Evolutionary conservation across 257 asterid species (phyloP).

Genomic region (Solanum virginianum): DNA sequence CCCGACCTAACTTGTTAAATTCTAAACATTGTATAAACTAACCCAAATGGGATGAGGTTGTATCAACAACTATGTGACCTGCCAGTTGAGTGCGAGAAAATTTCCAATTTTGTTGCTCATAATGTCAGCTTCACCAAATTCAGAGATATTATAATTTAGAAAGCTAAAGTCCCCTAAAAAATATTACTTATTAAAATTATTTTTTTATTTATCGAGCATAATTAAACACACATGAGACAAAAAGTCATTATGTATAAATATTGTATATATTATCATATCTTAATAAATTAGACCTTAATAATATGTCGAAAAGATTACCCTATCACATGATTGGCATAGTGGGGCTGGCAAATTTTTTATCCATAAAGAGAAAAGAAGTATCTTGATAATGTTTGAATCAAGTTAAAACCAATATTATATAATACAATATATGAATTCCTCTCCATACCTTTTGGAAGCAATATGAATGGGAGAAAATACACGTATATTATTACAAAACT

Average conservation of each 20-base stretch:
- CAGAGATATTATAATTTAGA: not conserved
- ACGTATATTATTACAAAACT: not conserved
- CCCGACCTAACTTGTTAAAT: too few species aligned
- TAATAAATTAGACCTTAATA: not conserved
- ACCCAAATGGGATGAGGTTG: too few species aligned
- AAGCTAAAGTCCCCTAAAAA: not conserved
- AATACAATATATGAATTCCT: not conserved
- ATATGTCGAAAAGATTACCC: not conserved
- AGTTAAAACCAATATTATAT: not conserved
- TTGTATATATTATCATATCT: not conserved
- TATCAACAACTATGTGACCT: too few species aligned
- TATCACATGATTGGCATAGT: not conserved
- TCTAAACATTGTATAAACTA: too few species aligned
- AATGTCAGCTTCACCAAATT: not conserved
- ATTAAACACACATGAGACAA: not conserved
- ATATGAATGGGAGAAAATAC: not conserved
- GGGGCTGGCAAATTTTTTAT: not conserved
- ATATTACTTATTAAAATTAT: not conserved
- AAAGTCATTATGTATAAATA: not conserved
- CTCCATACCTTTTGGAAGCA: not conserved
- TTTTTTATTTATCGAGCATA: not conserved
- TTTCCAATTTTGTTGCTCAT: not conserved
- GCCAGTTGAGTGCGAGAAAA: not conserved
- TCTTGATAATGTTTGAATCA: not conserved
- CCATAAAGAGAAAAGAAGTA: not conserved